These are phyloP conservation scores for Talaromyces marneffei DNA, from an alignment of 2,329 filamentous ascomycete genomes.

Conservation along the genomic window DNA sequence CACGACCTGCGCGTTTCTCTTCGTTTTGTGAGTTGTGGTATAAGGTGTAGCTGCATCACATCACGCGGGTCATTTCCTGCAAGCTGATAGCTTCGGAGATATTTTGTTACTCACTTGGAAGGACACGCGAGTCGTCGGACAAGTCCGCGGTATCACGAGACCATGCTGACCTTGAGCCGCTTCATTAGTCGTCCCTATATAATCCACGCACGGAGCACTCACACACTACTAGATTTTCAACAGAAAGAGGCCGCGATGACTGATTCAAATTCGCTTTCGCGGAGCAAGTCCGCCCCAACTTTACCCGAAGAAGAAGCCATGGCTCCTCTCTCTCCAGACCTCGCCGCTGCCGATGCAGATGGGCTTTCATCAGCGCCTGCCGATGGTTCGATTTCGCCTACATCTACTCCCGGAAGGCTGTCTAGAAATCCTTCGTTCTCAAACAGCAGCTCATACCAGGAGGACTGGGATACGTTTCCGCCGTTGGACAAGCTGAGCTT, in stretches of 20 bases:
- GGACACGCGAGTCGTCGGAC: background rate
- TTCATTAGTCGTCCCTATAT: slow-evolving; percentile 33
- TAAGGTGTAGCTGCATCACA: background rate
- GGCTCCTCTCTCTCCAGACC: slow-evolving; percentile 23
- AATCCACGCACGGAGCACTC: slow-evolving; percentile 28
- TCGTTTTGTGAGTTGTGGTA: background rate
- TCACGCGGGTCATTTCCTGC: background rate
- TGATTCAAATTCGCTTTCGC: slow-evolving; percentile 21
- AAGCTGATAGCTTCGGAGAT: background rate
- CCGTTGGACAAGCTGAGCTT: slow-evolving; percentile 85
- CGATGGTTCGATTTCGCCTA: slow-evolving; percentile 28
- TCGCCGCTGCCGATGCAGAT: slow-evolving; percentile 22
- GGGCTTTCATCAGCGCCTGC: slow-evolving; percentile 20
- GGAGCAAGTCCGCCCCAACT: slow-evolving; percentile 21
- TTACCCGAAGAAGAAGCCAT: slow-evolving; percentile 21
- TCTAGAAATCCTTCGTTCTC: slow-evolving; percentile 78
- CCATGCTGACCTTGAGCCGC: slow-evolving; percentile 34
- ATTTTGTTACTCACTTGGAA: background rate
- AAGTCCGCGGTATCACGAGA: slow-evolving; percentile 21
- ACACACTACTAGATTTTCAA: slow-evolving; percentile 34
- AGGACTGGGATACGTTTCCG: slow-evolving; percentile 80
- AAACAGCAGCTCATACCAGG: slow-evolving; percentile 77
- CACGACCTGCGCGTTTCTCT: background rate
- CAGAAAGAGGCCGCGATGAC: slow-evolving; percentile 29
- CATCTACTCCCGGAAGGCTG: slow-evolving; percentile 38